Percentiles rank a stretch among this genome's conserved stretches.
These are phyloP conservation scores for Boletellus ananiceps DNA, from an alignment of 768 basidiomycete genomes.

Conservation along the genomic window DNA sequence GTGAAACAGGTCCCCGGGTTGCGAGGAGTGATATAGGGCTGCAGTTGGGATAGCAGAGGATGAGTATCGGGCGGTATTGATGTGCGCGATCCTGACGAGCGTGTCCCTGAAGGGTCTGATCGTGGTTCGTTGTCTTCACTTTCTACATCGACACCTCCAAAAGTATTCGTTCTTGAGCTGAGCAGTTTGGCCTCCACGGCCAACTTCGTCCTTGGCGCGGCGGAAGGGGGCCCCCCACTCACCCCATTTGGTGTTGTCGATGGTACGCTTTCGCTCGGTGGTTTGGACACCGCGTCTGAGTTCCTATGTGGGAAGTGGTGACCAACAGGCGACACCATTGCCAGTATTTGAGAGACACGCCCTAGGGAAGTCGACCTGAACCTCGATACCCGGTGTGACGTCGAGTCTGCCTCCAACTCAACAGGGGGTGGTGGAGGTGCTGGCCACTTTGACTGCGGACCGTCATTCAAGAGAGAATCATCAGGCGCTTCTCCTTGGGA, in stretches of 20 bases:
- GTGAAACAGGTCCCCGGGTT: slow-evolving; percentile 63
- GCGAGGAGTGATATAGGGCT: slow-evolving; percentile 57
- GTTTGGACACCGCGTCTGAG: slow-evolving; percentile 33
- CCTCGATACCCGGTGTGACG: slow-evolving; percentile 25
- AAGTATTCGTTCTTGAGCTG: slow-evolving; percentile 34
- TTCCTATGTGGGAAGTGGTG: slow-evolving; percentile 40
- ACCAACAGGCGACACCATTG: slow-evolving; percentile 43
- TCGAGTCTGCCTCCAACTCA: slow-evolving; percentile 21
- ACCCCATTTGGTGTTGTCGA: slow-evolving; percentile 17
- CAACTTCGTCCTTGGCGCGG: slow-evolving; percentile 11
- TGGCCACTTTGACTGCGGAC: slow-evolving; percentile 25
- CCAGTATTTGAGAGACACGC: slow-evolving; percentile 24
- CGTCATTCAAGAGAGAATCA: slow-evolving; percentile 17
- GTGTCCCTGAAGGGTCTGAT: not conserved
- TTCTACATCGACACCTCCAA: slow-evolving; percentile 30
- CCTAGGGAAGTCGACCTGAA: slow-evolving; percentile 28
- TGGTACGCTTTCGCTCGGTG: slow-evolving; percentile 22
- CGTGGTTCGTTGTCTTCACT: slow-evolving; percentile 2
- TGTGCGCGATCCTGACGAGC: not conserved
- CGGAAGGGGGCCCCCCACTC: slow-evolving; percentile 3
- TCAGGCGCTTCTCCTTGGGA: slow-evolving; percentile 10
- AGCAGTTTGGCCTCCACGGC: slow-evolving; percentile 26
- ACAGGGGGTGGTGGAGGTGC: slow-evolving; percentile 30
- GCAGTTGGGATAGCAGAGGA: slow-evolving; percentile 42
- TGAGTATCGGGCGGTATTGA: not conserved